phyloP scores from a whole-genome alignment of 2,329 filamentous ascomycete species.

The Macroventuria anomochaeta region DNA sequence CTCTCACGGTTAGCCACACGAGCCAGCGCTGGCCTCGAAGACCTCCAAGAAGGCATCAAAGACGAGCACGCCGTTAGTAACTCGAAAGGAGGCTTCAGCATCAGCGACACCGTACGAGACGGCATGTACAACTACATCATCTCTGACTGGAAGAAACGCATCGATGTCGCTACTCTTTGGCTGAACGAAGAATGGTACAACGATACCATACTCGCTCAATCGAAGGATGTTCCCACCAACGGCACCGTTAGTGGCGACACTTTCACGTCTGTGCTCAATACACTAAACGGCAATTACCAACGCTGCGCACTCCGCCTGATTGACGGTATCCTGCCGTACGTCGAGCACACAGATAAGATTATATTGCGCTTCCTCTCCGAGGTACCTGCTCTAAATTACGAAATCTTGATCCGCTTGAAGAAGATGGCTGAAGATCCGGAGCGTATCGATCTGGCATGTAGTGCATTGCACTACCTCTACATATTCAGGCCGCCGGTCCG shows the following conservation, averaged over 20 bases:
- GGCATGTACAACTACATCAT: conserved; percentile 84
- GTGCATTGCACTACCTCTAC: conserved; percentile 60
- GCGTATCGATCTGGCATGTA: conserved; percentile 64
- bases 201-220: conserved; percentile 67
- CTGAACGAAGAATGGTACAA: conserved; percentile 98
- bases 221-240: conserved; percentile 25
- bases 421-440: conserved; percentile 69
- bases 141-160: conserved; percentile 87
- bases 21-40: conserved; percentile 73
- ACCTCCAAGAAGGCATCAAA: conserved; percentile 68
- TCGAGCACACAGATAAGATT: conserved; percentile 90
- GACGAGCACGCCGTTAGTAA: conserved; percentile 56
- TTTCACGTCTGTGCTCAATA: conserved; percentile 29
- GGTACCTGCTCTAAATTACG: conserved; percentile 77
- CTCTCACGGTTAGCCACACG: conserved; percentile 85
- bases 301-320: conserved; percentile 81
- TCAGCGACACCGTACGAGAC: conserved; percentile 77
- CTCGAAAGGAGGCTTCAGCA: conserved; percentile 49
- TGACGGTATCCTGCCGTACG: conserved; percentile 85
- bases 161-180: conserved; percentile 92
- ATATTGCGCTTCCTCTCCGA: conserved; percentile 91
- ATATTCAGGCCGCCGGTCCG: conserved; percentile 64
- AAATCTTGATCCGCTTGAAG: conserved; percentile 75
- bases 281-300: conserved; percentile 68
- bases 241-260: conserved; percentile 55